Evolutionary conservation across 768 basidiomycete species (phyloP).

Genomic region (Boletus vermiculosoides): DNA sequence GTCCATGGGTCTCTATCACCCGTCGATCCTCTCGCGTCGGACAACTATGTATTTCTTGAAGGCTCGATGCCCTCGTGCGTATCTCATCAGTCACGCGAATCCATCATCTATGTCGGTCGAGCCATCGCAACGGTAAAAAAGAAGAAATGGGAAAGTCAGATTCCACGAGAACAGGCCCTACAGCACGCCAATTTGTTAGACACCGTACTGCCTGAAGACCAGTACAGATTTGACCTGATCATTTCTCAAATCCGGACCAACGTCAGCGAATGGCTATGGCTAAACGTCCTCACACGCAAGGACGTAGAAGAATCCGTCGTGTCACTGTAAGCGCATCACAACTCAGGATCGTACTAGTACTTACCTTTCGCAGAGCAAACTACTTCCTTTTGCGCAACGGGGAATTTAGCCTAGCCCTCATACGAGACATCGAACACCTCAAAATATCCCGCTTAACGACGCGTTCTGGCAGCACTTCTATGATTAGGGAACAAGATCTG

Average conservation of each 20-base stretch:
- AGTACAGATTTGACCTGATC: conserved; percentile 70
- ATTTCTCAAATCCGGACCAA: conserved; percentile 74
- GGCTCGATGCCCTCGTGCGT: conserved; percentile 76
- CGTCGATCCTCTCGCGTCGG: conserved; percentile 65
- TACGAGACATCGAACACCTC: conserved; percentile 83
- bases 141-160: conserved; percentile 75
- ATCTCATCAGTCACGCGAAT: conserved; percentile 68
- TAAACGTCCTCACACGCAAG: conserved; percentile 78
- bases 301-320: conserved; percentile 85
- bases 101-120: conserved; percentile 83
- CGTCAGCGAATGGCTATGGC: conserved; percentile 93
- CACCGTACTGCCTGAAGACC: conserved; percentile 69
- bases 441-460: conserved; percentile 74
- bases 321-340: conserved; percentile 59
- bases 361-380: conserved; percentile 56
- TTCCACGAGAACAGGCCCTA: conserved; percentile 63
- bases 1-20: conserved; percentile 69
- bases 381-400: conserved; percentile 89
- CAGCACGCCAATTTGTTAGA: conserved; percentile 67
- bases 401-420: conserved; percentile 80
- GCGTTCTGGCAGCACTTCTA: conserved; percentile 60
- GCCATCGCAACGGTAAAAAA: conserved; percentile 82
- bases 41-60: conserved; percentile 55
- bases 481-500: conserved; percentile 90
- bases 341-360: conserved; percentile 1